Base-by-base conservation (phyloP, 2,329 filamentous ascomycete genomes). In the Clarireedia sp. region DNA sequence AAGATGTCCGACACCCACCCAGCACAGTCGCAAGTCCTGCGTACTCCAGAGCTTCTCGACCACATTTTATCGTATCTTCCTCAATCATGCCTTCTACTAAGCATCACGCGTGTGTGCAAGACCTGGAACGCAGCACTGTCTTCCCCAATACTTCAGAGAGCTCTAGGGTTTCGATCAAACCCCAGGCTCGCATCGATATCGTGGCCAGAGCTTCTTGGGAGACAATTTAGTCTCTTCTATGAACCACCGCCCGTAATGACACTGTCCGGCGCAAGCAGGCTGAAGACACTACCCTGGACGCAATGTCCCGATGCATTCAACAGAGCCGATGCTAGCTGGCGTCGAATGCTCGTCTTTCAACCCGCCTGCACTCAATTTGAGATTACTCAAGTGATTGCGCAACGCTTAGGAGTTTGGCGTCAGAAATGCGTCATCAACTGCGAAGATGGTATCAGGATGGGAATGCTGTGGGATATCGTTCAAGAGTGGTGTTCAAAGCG, bases 381-480 rank as follows among this genome's bases (percentile, higher is more conserved):
- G 17, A 50, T 54, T 47, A n/a, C 21, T 23, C 37, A 38, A 21
- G 17, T 54, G 7, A 49, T 19, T 19, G 17, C 37, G 29, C 23
- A 50, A 24, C 52, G 52, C 41, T 10, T 23, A 10, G 52, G 52
- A 10, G 5, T 49, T 54, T 7, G 16, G 19, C 19, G 19, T 5
- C 12, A 50, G 19, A 54, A 38, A 21, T 21, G 26, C 23, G 48
- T 38, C 14, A 24, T 54, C 23, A 23, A 47, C 6, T 54, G 52
- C 36, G 45, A 47, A 3, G 46, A 54, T 50, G 52, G 52, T 17
- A 29, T 54, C 8, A 49, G 45, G 17, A 54, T 54, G 52, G 52
- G 52, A 17, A 54, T 54, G 52, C 24, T 54, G 5, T 54, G 52
- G 52, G 52, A 54, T 33, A 54, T 54, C 16, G 36, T 47, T 16